A percentile compares a stretch with the other conserved stretches of the same genome.
phyloP scores from a whole-genome alignment of 2,329 filamentous ascomycete species.

The Fusarium neocosmosporiellum region DNA sequence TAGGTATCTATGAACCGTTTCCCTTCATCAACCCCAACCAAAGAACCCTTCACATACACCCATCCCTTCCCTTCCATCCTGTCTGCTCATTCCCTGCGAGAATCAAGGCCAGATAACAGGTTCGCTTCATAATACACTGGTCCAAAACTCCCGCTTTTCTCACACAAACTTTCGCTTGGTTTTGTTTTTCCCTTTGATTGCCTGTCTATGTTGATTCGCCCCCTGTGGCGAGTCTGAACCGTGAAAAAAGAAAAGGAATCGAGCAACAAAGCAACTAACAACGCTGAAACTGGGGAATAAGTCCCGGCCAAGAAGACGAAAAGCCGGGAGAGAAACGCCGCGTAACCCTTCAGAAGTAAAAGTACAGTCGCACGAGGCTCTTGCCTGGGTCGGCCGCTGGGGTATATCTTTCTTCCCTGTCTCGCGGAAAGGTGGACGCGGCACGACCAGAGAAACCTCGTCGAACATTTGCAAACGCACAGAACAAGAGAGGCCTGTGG shows the following conservation, averaged over 20 bases:
- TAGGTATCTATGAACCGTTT: constrained; percentile 29
- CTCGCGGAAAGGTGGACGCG: constrained; percentile 12
- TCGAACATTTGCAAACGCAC: constrained; percentile 6
- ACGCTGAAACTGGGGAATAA: constrained; percentile 29
- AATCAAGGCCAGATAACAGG: constrained; percentile 17
- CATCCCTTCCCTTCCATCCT: neutral
- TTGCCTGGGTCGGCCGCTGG: constrained; percentile 5
- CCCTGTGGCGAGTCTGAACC: constrained; percentile 16
- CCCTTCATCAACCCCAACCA: neutral
- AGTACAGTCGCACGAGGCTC: constrained; percentile 29
- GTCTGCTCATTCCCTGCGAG: constrained; percentile 2
- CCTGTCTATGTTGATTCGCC: constrained; percentile 35
- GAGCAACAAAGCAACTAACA: constrained; percentile 19
- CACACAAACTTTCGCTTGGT: constrained; percentile 1
- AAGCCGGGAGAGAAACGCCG: constrained; percentile 28
- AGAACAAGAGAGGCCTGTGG: neutral
- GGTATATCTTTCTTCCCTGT: constrained; percentile 24
- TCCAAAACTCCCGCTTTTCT: constrained; percentile 22
- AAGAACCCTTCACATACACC: neutral
- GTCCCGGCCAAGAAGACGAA: constrained; percentile 19
- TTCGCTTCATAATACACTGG: constrained; percentile 21
- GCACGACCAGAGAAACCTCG: constrained; percentile 20
- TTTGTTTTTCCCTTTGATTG: constrained; percentile 17
- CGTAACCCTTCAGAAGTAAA: constrained; percentile 23
- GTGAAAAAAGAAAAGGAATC: neutral